phyloP scores from a whole-genome alignment of 2,329 filamentous ascomycete species.

The Talaromyces sp. region DNA sequence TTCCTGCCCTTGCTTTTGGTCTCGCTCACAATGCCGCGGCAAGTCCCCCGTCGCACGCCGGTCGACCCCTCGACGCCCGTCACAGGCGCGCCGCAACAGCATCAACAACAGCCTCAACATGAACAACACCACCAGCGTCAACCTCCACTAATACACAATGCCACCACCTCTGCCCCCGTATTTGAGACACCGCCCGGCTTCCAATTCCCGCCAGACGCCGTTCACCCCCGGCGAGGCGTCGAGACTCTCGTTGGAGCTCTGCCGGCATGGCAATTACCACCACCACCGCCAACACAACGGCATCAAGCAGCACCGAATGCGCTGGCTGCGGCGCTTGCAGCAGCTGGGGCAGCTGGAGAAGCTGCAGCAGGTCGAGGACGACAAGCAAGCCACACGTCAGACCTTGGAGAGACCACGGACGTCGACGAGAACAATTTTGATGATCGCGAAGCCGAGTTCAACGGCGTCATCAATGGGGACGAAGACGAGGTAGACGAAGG shows the following conservation, averaged over 20 bases:
- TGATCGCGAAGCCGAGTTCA: conserved; percentile 12
- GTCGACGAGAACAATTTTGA: conserved; percentile 12
- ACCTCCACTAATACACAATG: not conserved
- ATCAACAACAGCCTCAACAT: not conserved
- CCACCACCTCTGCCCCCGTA: not conserved
- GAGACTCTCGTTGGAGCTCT: not conserved
- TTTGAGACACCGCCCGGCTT: conserved; percentile 6
- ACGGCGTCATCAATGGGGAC: conserved; percentile 23
- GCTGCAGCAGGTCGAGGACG: not conserved
- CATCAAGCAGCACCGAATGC: not conserved
- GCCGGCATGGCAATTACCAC: conserved; percentile 1
- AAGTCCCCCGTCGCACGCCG: conserved; percentile 8
- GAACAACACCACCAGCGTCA: not conserved
- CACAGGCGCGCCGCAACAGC: conserved; percentile 2
- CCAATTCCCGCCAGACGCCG: conserved; percentile 1
- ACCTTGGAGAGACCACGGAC: conserved; percentile 4
- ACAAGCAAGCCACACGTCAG: not conserved
- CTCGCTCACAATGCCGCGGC: conserved; percentile 8
- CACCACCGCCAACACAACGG: not conserved
- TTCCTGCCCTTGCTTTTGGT: too few species aligned
- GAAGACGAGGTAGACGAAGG: conserved; percentile 20
- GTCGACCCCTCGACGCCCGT: conserved; percentile 2
- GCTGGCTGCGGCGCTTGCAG: not conserved
- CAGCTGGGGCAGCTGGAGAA: not conserved
- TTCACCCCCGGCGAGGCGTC: not conserved